Conservation (phyloP, 805 yeast species). For the Kodamaea hsintzibuensis region DNA sequence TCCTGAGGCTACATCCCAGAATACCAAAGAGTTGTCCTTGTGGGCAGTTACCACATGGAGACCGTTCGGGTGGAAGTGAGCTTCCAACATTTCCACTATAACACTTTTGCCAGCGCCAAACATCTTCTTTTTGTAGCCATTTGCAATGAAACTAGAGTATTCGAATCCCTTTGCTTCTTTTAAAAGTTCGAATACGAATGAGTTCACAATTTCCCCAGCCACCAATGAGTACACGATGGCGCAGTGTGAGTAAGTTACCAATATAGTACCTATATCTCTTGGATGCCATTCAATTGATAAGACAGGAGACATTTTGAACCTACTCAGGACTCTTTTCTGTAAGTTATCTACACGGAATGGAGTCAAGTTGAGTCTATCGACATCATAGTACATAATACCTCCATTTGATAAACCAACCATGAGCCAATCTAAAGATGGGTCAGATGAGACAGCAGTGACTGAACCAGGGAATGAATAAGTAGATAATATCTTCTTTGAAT, state of each 20-base stretch:
- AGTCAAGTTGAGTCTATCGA: slow-evolving; percentile 72
- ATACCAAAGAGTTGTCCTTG: slow-evolving; percentile 79
- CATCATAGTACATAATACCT: slow-evolving; percentile 66
- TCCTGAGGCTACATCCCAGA: slow-evolving; percentile 90
- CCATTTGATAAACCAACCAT: slow-evolving; percentile 82
- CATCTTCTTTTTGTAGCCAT: slow-evolving; percentile 42
- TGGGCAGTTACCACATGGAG: slow-evolving; percentile 78
- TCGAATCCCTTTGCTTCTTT: slow-evolving; percentile 66
- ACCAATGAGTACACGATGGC: slow-evolving; percentile 71
- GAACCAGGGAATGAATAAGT: slow-evolving; percentile 63
- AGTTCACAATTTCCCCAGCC: slow-evolving; percentile 55
- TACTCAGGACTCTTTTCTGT: slow-evolving; percentile 61
- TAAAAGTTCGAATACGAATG: slow-evolving; percentile 61
- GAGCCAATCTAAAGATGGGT: slow-evolving; percentile 88
- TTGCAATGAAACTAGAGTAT: slow-evolving; percentile 27
- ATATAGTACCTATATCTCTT: slow-evolving; percentile 76
- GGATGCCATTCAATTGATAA: slow-evolving; percentile 78
- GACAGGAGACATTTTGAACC: slow-evolving; percentile 63
- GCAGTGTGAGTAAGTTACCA: slow-evolving; percentile 69
- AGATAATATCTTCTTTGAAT: slow-evolving; percentile 59
- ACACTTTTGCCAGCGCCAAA: slow-evolving; percentile 40
- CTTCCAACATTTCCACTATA: slow-evolving; percentile 39
- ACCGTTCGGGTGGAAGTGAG: slow-evolving; percentile 92
- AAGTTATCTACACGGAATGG: slow-evolving; percentile 68
- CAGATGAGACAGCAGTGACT: slow-evolving; percentile 70